Evolutionary conservation across 768 basidiomycete genomes (phyloP), one percentile per base, ranked within the genome.

Genomic region (Pulveroboletus frians): DNA sequence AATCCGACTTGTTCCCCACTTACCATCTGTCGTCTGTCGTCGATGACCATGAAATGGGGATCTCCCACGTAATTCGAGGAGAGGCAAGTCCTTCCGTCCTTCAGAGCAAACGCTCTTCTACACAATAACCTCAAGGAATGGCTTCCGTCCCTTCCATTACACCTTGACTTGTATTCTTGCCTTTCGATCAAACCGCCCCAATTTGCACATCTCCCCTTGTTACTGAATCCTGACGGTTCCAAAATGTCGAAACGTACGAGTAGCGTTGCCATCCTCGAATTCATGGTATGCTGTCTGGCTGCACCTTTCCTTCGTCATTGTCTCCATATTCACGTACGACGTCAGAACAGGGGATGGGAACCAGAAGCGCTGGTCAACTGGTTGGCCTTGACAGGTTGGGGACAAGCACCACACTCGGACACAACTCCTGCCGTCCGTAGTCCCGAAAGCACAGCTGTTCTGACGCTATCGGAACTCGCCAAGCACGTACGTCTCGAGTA

Each of bases 11-110:
- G 1, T 95, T 88, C 64, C 96, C 96, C 5, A 98, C 95, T 0
- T 99, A 99, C 63, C 96, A 98, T 55, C 78, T 99, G 5, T 95
- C 96, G 0, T 93, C 85, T 18, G 91, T 98, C 0, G 91, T 95
- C 0, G 96, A 99, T 57, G 96, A 99, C 68, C 83, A 92, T 58
- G 82, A 85, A 58, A 99, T 99, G 96, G 85, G 84, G 1, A 91
- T 99, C 20, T 91, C 92, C 0, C 96, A 98, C 68, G 94, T 98
- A 5, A 70, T 98, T 1, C 81, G 96, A 23, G 96, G 96, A 43
- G 94, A 97, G 78, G 93, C 85, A 49, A 26, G 74, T 55, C 17
- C 38, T 29, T 31, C 18, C 7, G 4, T 20, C 6, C n/a, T 13
- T 38, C 29, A 21, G 30, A 23, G 9, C 5, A 37, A 21, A 37